These are phyloP conservation scores for Fomitopsis pulvina DNA, from an alignment of 768 basidiomycete genomes.

Conservation along the genomic window DNA sequence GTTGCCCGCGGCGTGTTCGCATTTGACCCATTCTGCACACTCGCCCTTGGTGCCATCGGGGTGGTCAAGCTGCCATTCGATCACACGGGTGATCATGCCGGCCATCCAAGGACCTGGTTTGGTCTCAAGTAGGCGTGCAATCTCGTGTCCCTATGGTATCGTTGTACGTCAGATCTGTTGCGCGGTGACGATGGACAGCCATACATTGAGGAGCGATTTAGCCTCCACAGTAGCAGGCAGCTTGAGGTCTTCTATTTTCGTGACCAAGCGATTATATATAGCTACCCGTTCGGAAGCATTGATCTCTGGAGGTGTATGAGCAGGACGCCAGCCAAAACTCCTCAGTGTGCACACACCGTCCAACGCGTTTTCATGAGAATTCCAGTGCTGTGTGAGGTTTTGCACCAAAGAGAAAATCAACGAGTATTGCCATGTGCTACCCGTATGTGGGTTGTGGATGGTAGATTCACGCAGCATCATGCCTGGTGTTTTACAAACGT, in stretches of 20 bases:
- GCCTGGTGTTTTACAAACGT: too few species aligned
- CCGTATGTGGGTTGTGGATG: constrained; percentile 58
- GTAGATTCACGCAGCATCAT: constrained; percentile 58
- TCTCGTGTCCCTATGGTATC: constrained; percentile 57
- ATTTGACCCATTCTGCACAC: constrained; percentile 63
- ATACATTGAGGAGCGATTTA: constrained; percentile 72
- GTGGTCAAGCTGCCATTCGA: constrained; percentile 84
- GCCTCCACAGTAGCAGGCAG: constrained; percentile 58
- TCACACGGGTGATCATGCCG: constrained; percentile 52
- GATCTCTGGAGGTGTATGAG: constrained; percentile 27
- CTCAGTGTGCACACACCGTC: constrained; percentile 28
- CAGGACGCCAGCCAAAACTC: neutral
- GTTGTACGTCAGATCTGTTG: neutral
- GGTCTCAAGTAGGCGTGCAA: constrained; percentile 45
- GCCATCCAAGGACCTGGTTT: constrained; percentile 67
- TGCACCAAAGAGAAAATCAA: constrained; percentile 70
- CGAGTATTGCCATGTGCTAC: constrained; percentile 64
- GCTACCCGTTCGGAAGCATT: constrained; percentile 43
- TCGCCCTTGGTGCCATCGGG: constrained; percentile 60
- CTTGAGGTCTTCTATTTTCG: constrained; percentile 52
- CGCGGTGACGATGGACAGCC: constrained; percentile 19
- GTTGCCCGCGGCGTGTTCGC: constrained; percentile 43
- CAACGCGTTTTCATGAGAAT: constrained; percentile 31
- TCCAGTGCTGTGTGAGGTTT: constrained; percentile 56
- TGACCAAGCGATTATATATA: constrained; percentile 60